Conservation (phyloP, 768 basidiomycete species). For the Tricholoma hemisulphureum region DNA sequence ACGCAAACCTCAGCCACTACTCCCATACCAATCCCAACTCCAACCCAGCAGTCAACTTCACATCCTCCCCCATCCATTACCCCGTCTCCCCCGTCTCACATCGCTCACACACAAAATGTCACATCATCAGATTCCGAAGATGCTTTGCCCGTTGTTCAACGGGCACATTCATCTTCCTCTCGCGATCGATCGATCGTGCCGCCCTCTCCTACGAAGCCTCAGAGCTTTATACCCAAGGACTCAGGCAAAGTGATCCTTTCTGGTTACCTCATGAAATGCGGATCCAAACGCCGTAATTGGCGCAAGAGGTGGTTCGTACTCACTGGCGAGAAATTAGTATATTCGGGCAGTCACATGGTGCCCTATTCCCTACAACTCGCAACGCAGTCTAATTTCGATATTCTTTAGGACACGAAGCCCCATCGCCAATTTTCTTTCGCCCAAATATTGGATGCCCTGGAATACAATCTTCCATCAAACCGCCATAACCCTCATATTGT, state of each 20-base stretch:
- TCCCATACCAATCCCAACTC: constrained; percentile 53
- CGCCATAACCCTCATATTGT: constrained; percentile 45
- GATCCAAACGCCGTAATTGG: constrained; percentile 91
- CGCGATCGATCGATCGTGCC: constrained; percentile 41
- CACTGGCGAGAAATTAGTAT: constrained; percentile 83
- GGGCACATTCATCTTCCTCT: constrained; percentile 43
- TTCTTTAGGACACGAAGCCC: constrained; percentile 77
- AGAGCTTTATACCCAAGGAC: constrained; percentile 44
- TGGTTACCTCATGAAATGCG: constrained; percentile 96
- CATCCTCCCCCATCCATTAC: constrained; percentile 37
- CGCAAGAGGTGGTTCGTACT: constrained; percentile 96
- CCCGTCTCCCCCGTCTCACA: constrained; percentile 48
- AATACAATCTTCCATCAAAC: constrained; percentile 67
- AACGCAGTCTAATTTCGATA: not conserved
- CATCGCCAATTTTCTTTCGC: constrained; percentile 83
- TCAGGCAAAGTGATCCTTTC: constrained; percentile 78
- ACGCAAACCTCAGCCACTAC: constrained; percentile 54
- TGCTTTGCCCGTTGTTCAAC: constrained; percentile 47
- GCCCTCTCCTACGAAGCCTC: constrained; percentile 44
- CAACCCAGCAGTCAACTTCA: constrained; percentile 25
- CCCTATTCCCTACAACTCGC: constrained; percentile 26
- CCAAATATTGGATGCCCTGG: constrained; percentile 89
- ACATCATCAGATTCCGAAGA: constrained; percentile 85
- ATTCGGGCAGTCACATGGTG: constrained; percentile 95
- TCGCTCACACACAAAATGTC: constrained; percentile 43